Evolutionary conservation across 2,329 filamentous ascomycete genomes (phyloP).

Genomic region (Fusarium penzigii): DNA sequence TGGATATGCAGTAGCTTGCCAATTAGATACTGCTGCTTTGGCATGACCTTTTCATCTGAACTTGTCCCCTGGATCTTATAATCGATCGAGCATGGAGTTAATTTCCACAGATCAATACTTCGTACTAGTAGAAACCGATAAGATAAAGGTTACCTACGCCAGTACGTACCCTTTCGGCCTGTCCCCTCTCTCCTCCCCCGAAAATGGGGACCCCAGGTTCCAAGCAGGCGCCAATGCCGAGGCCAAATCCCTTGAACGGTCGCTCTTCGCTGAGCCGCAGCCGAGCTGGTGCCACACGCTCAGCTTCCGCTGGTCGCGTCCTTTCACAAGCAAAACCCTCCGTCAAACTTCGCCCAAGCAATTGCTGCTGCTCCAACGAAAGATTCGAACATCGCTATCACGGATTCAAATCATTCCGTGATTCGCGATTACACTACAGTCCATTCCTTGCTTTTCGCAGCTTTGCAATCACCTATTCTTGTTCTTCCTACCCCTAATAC

Average conservation of each 20-base stretch:
- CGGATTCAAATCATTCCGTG: not conserved
- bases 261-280: slow-evolving; percentile 19
- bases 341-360: not conserved
- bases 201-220: not conserved
- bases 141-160: not conserved
- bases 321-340: not conserved
- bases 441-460: not conserved
- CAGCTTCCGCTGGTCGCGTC: not conserved
- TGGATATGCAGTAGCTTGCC: too few relatives aligned
- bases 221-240: slow-evolving; percentile 18
- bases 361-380: not conserved
- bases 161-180: not conserved
- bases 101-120: too few relatives aligned
- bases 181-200: slow-evolving; percentile 1
- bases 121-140: not conserved
- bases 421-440: not conserved
- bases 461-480: not conserved
- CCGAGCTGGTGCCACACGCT: slow-evolving; percentile 5
- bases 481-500: slow-evolving; percentile 1
- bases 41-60: too few relatives aligned
- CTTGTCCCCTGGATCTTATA: too few relatives aligned
- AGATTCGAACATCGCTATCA: not conserved
- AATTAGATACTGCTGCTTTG: too few relatives aligned
- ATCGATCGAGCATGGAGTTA: not conserved
- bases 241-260: slow-evolving; percentile 4